These are phyloP conservation scores for Obelidium mucronatum DNA, from an alignment of 192 early-diverging fungal species.

Conservation along the genomic window DNA sequence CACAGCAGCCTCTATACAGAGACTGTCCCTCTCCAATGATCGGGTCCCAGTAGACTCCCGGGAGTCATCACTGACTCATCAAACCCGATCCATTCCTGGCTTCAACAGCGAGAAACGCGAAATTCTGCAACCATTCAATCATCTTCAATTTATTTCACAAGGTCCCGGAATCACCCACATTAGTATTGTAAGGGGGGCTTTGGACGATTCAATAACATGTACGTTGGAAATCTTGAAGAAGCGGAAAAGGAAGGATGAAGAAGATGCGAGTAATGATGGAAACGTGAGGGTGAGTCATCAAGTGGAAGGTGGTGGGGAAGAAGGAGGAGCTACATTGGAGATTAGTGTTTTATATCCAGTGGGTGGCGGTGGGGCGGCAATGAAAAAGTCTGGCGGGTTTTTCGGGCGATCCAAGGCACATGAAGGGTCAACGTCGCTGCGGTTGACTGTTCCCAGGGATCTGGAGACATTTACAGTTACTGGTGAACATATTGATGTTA, in stretches of 20 bases:
- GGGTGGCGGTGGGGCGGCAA: not conserved
- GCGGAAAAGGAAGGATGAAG: too few species aligned
- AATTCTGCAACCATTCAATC: not conserved
- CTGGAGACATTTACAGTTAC: conserved; percentile 14
- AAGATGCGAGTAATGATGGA: too few species aligned
- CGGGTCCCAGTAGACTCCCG: not conserved
- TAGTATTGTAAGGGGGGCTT: not conserved
- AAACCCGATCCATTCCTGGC: not conserved
- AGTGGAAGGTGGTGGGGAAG: not conserved
- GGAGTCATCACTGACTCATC: too few species aligned
- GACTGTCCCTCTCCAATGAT: not conserved
- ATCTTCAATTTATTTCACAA: not conserved
- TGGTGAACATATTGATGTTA: not conserved
- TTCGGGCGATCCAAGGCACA: not conserved
- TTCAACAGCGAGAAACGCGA: not conserved
- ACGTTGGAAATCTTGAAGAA: too few species aligned
- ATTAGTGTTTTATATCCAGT: not conserved
- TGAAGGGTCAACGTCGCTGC: not conserved
- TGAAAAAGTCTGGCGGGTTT: not conserved
- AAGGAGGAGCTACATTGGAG: not conserved
- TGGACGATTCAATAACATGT: too few species aligned
- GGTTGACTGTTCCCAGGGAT: not conserved
- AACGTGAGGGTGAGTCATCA: not conserved
- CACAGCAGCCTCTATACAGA: not conserved
- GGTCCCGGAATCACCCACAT: not conserved